These are phyloP conservation scores for Argentina anserina DNA, from an alignment of 306 rosid species.

Conservation along the genomic window DNA sequence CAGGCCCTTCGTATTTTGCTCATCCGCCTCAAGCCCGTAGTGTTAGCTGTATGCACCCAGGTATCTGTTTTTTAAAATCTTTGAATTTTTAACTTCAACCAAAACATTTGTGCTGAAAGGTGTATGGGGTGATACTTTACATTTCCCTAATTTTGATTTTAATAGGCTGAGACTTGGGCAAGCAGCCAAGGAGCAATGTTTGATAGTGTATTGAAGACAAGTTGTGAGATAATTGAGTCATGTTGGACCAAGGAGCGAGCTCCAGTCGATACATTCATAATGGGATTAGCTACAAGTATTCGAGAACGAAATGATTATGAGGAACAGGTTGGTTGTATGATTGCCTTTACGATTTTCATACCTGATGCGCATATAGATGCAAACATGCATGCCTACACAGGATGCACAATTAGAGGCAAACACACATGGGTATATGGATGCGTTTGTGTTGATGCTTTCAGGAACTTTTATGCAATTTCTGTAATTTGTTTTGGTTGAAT, in stretches of 20 bases:
- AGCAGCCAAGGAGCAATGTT: constrained; percentile 81
- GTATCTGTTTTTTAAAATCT: constrained; percentile 35
- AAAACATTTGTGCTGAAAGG: constrained; percentile 10
- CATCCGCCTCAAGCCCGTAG: constrained; percentile 91
- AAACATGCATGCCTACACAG: neutral
- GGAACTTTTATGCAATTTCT: neutral
- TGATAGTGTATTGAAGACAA: constrained; percentile 80
- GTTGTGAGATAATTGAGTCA: constrained; percentile 81
- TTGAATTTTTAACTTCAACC: constrained; percentile 16
- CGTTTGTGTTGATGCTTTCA: neutral
- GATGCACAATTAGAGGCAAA: neutral
- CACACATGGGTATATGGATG: neutral
- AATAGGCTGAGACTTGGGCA: constrained; percentile 87
- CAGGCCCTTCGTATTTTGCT: constrained; percentile 90
- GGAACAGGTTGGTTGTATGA: constrained; percentile 64
- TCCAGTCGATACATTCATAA: constrained; percentile 90
- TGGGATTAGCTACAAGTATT: constrained; percentile 95
- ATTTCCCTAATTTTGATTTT: constrained; percentile 25
- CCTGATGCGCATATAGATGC: neutral
- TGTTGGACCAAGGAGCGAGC: constrained; percentile 97
- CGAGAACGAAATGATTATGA: constrained; percentile 90
- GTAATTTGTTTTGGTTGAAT: neutral
- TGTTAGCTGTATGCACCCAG: constrained; percentile 85
- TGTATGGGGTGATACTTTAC: constrained; percentile 14
- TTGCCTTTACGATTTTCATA: constrained; percentile 7